Conservation (phyloP, 208 protist genomes). For the Plasmodiophora brassicae region DNA sequence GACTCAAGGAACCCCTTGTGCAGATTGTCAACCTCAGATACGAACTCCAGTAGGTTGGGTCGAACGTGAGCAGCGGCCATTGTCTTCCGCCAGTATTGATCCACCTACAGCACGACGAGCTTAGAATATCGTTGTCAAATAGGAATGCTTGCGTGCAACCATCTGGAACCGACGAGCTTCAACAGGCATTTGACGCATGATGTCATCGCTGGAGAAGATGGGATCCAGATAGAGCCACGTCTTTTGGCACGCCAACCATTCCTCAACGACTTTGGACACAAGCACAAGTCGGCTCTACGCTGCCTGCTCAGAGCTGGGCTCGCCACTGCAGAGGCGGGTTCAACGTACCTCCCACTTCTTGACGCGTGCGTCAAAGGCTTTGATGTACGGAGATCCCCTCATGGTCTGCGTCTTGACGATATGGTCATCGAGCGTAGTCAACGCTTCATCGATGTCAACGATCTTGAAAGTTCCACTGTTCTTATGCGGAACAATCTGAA, state of each 20-base stretch:
- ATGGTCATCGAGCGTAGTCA: constrained; percentile 44
- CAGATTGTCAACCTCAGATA: constrained; percentile 10
- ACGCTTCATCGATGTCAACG: constrained; percentile 33
- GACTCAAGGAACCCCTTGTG: background rate
- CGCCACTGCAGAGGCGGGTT: background rate
- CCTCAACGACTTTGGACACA: constrained; percentile 54
- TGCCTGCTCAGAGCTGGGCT: too few species aligned
- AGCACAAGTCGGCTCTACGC: background rate
- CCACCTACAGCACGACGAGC: background rate
- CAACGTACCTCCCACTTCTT: constrained; percentile 17
- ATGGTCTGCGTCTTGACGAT: constrained; percentile 45
- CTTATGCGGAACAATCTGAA: constrained; percentile 54
- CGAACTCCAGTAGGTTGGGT: constrained; percentile 20
- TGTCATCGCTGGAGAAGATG: constrained; percentile 94
- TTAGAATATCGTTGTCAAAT: constrained; percentile 3
- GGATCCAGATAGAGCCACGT: constrained; percentile 95
- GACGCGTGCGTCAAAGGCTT: constrained; percentile 47
- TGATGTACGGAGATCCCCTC: constrained; percentile 68
- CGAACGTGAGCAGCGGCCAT: constrained; percentile 23
- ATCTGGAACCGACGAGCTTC: constrained; percentile 74
- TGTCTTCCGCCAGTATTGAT: constrained; percentile 35
- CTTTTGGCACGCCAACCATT: constrained; percentile 72
- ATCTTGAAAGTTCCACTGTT: constrained; percentile 63
- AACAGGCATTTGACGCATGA: constrained; percentile 87
- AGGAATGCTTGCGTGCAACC: background rate